phyloP scores from a whole-genome alignment of 768 basidiomycete genomes.

The Hericium erinaceus region DNA sequence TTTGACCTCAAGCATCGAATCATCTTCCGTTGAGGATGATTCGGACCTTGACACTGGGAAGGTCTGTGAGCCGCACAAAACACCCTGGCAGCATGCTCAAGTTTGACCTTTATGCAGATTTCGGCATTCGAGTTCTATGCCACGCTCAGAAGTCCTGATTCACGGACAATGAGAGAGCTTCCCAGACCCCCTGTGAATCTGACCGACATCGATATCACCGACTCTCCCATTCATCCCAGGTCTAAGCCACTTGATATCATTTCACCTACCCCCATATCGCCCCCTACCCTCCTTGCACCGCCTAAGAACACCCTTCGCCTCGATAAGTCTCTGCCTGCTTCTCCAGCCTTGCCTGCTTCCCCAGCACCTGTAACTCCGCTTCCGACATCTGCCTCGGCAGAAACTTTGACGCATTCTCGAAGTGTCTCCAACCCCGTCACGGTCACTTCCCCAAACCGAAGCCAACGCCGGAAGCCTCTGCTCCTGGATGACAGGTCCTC shows the following conservation, averaged over 20 bases:
- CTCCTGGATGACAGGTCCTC: conserved; percentile 6
- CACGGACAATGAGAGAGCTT: not conserved
- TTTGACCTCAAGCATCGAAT: not conserved
- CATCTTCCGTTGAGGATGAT: not conserved
- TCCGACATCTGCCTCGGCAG: not conserved
- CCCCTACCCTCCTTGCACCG: conserved; percentile 5
- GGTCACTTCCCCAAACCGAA: not conserved
- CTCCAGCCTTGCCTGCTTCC: conserved; percentile 8
- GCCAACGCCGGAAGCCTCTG: conserved; percentile 5
- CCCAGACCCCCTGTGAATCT: not conserved
- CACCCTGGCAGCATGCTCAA: not conserved
- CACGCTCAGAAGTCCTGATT: not conserved
- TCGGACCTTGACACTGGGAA: not conserved
- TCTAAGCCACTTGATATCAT: not conserved
- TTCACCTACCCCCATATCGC: not conserved
- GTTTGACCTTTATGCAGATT: not conserved
- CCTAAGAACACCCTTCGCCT: conserved; percentile 5
- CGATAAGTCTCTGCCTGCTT: conserved; percentile 10
- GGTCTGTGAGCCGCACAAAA: not conserved
- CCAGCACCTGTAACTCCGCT: not conserved
- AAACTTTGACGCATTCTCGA: not conserved
- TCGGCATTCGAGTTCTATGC: not conserved
- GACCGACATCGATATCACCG: not conserved
- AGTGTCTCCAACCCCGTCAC: conserved; percentile 5
- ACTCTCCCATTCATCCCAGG: not conserved